A percentile compares a stretch with the other conserved stretches of the same genome.
Evolutionary conservation across 345 rosid species (phyloP).

Genomic region (Lagerstroemia speciosa): DNA sequence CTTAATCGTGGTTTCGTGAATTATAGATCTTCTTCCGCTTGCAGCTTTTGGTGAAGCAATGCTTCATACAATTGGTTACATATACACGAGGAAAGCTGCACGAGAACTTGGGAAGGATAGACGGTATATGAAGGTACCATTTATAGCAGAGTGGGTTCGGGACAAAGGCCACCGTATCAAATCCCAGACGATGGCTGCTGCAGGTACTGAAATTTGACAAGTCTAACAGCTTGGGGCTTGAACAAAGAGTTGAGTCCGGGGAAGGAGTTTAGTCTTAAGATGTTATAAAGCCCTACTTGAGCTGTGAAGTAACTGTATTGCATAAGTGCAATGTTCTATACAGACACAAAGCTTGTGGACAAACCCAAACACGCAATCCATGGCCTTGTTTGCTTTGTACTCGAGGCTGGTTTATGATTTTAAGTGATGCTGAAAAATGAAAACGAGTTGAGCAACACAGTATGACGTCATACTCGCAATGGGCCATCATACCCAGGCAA

Average conservation of each 20-base stretch:
- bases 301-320: background rate
- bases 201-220: conserved; percentile 36
- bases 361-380: too few relatives aligned
- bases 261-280: background rate
- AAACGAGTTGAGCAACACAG: too few relatives aligned
- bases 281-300: background rate
- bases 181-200: conserved; percentile 96
- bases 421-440: too few relatives aligned
- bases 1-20: background rate
- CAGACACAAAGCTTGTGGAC: background rate
- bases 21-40: background rate
- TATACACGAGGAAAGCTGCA: conserved; percentile 84
- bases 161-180: conserved; percentile 85
- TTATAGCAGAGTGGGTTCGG: conserved; percentile 98
- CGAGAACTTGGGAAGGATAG: conserved; percentile 85
- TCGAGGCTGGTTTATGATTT: too few relatives aligned
- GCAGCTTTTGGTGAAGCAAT: conserved; percentile 97
- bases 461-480: too few relatives aligned
- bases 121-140: conserved; percentile 82
- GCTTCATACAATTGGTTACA: conserved; percentile 90
- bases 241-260: background rate
- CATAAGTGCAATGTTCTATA: background rate
- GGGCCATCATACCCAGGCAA: too few relatives aligned
- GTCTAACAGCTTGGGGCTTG: background rate
- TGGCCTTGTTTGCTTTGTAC: too few relatives aligned